phyloP scores from a whole-genome alignment of 495 filamentous ascomycete species.

The Staphylotrichum tortipilum region DNA sequence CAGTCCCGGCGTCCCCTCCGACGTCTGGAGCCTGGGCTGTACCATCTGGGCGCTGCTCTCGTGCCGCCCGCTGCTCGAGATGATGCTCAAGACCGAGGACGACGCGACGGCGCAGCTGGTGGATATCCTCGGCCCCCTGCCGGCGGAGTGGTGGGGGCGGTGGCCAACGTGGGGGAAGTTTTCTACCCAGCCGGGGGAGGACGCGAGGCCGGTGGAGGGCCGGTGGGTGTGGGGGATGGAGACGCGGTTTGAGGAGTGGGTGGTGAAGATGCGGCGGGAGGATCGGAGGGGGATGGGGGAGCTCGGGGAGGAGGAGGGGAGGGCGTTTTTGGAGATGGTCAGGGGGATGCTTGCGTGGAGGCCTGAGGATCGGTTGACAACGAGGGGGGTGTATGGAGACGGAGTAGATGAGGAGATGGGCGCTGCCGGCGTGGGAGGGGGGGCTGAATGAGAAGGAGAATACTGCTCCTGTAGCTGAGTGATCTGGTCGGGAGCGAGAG shows the following conservation, averaged over 20 bases:
- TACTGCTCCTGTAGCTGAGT: too few species aligned
- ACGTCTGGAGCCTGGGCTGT: slow-evolving; percentile 34
- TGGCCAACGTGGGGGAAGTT: slow-evolving; percentile 13
- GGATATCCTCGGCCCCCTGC: slow-evolving; percentile 28
- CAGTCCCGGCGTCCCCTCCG: slow-evolving; percentile 20
- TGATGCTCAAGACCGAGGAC: slow-evolving; percentile 22
- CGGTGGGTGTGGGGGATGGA: slow-evolving; percentile 9
- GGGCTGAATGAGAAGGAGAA: too few species aligned
- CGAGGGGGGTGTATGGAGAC: slow-evolving; percentile 8
- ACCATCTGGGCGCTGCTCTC: slow-evolving; percentile 24
- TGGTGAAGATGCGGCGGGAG: slow-evolving; percentile 6
- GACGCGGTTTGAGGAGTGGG: slow-evolving; percentile 4
- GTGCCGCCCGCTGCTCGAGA: slow-evolving; percentile 6
- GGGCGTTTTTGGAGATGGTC: slow-evolving; percentile 31
- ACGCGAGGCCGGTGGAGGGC: slow-evolving; percentile 10
- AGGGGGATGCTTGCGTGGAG: slow-evolving; percentile 34
- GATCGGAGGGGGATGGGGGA: slow-evolving; percentile 2
- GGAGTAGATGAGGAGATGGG: slow-evolving; percentile 38
- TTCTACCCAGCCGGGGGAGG: slow-evolving; percentile 10
- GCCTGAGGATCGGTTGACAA: slow-evolving; percentile 29
- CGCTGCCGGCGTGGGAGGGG: slow-evolving; percentile 16
- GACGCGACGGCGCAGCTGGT: slow-evolving; percentile 32
- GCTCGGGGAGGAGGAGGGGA: slow-evolving; percentile 16
- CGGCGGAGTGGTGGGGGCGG: slow-evolving; percentile 24
- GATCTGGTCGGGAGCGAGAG: too few species aligned